These are phyloP conservation scores for Barnettozyma wickerhamii DNA, from an alignment of 805 yeast genomes.

Conservation along the genomic window DNA sequence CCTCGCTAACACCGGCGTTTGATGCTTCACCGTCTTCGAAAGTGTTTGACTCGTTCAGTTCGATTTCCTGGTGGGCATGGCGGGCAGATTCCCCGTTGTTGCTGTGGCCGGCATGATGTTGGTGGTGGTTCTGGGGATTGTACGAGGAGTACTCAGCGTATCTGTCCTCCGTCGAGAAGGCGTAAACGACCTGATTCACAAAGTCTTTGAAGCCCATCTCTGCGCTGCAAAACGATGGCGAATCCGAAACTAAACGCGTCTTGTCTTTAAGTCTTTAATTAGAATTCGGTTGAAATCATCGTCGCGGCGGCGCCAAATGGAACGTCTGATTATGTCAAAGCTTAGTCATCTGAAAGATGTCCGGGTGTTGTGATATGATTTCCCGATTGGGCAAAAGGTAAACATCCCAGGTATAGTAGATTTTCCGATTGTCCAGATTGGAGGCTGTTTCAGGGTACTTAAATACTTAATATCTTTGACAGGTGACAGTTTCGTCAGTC, in stretches of 20 bases:
- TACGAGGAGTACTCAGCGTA: constrained; percentile 62
- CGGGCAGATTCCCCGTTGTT: not conserved
- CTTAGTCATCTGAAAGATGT: no score
- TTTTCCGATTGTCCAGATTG: not conserved
- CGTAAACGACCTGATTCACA: constrained; percentile 56
- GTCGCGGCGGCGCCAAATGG: no score
- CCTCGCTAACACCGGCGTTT: constrained; percentile 68
- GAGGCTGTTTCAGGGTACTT: not conserved
- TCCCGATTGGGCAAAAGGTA: constrained; percentile 2
- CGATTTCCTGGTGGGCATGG: constrained; percentile 12
- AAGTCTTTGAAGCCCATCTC: constrained; percentile 39
- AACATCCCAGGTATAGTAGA: not conserved
- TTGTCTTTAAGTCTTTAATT: not conserved
- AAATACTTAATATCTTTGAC: no score
- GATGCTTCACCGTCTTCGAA: constrained; percentile 33
- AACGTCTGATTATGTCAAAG: not conserved
- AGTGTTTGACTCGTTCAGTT: constrained; percentile 26
- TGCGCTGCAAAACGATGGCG: no score
- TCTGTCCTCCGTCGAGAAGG: constrained; percentile 62
- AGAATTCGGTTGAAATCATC: not conserved
- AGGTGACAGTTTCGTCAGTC: no score
- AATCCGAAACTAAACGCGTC: no score
- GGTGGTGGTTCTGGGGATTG: constrained; percentile 28
- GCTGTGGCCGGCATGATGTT: constrained; percentile 2
- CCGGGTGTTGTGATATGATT: not conserved